Evolutionary conservation across 2,329 filamentous ascomycete genomes (phyloP).

Genomic region (Diaporthe citriasiana): DNA sequence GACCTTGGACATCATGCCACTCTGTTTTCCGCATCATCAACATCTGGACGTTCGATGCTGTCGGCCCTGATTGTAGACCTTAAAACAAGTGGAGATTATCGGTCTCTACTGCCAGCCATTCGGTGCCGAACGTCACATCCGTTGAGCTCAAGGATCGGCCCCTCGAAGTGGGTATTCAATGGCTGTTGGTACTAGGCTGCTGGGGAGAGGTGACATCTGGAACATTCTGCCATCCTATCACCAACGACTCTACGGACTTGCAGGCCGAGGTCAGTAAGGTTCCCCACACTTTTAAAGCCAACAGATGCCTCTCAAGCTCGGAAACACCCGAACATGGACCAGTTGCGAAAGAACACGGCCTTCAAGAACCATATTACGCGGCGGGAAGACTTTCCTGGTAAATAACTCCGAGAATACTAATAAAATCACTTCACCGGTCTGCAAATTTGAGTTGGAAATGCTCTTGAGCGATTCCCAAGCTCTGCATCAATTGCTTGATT

Average conservation of each 20-base stretch:
- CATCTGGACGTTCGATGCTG: neutral
- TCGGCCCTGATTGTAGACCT: neutral
- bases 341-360: no score
- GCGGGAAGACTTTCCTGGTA: neutral
- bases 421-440: neutral
- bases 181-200: neutral
- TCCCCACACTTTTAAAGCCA: constrained; percentile 14
- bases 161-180: neutral
- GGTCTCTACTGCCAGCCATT: neutral
- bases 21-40: neutral
- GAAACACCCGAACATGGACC: neutral
- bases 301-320: neutral
- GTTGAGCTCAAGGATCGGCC: neutral
- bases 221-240: no score
- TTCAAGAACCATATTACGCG: neutral
- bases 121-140: neutral
- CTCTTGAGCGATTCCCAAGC: no score
- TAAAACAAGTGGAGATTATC: neutral
- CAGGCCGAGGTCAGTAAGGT: neutral
- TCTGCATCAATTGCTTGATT: neutral
- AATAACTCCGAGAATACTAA: neutral
- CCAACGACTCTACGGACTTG: neutral
- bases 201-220: neutral
- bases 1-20: neutral
- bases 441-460: neutral